Percentiles rank a stretch among this genome's conserved stretches.
Evolutionary conservation across 225 moss, liverwort and hornwort genomes (phyloP).

Genomic region (Climacium dendroides): DNA sequence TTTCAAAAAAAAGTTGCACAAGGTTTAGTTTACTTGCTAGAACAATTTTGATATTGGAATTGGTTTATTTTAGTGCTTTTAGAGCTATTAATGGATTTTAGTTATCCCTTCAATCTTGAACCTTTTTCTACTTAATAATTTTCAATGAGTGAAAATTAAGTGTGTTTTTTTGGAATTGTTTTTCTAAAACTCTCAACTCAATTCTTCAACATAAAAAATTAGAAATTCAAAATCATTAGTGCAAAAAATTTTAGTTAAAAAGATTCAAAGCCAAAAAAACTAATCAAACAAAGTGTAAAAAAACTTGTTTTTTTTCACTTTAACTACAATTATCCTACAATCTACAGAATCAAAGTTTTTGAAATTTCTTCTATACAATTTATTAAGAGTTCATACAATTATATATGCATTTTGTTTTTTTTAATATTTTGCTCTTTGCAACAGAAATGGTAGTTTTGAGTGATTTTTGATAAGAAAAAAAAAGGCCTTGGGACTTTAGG

Average conservation of each 20-base stretch:
- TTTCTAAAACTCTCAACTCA: background rate
- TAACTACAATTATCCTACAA: background rate
- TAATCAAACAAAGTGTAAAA: background rate
- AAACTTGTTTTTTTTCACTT: background rate
- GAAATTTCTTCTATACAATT: background rate
- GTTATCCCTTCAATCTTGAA: background rate
- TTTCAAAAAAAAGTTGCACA: fast-evolving
- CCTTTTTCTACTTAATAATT: fast-evolving
- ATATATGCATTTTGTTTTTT: too few species aligned
- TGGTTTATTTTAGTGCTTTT: background rate
- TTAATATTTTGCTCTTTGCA: too few species aligned
- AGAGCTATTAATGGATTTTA: fast-evolving
- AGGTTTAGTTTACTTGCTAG: background rate
- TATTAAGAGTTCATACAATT: too few species aligned
- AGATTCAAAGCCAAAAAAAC: background rate
- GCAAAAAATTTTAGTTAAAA: too few species aligned
- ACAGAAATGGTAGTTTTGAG: fast-evolving
- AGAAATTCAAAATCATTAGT: background rate
- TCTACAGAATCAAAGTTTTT: fast-evolving
- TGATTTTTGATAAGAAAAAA: background rate
- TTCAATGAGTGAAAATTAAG: background rate
- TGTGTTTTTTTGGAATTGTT: too few species aligned
- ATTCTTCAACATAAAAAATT: background rate
- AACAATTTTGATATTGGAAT: background rate
- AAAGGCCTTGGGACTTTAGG: background rate